Evolutionary conservation across 306 rosid species (phyloP), one percentile per base, ranked within the genome.

Genomic region (Ammopiptanthus mongolicus): DNA sequence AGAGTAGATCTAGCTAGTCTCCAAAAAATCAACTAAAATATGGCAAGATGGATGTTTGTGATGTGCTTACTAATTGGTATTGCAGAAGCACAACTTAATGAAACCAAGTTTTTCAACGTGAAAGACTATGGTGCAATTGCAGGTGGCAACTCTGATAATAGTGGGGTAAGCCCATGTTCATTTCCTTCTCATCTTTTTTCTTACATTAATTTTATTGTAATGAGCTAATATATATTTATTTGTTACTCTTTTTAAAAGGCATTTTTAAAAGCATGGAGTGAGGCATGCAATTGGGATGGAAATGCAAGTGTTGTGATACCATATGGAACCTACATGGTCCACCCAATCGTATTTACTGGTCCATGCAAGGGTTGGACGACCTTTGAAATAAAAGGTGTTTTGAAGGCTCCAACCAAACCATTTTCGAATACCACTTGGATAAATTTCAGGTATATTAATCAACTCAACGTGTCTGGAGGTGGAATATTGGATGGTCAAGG

Each of bases 401-500:
- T 91, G 41, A 75, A 21, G 66, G 96, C 97, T 68, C 67, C 91
- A 4, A 55, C 62, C 10, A 51, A 78, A 62, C 84, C 71, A 36
- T 63, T 81, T n/a, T 63, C 44, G 5, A 8, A 56, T 14, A 8
- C 4, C 9, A 14, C 47, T 8, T 89, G 97, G 97, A 88, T 92
- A 0, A 74, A 71, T 37, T 92, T 92, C 61, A 73, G 71, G 21
- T 70, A 88, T 33, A 4, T 89, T 1, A 41, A 86, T 34, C 47
- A 76, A 0, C 80, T 88, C 44, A 68, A 1, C 0, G 76, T 88
- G 5, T 19, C 37, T 15, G 96, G 97, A 12, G 85, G 87, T 9
- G 97, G 96, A 23, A 63, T 41, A 29, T 78, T 91, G 82, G 81
- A 85, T 53, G 96, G 87, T 67, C 87, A 85, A 78, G 91, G 96